phyloP scores from a whole-genome alignment of 352 stramenopile species.

The Phytophthora nicotianae region DNA sequence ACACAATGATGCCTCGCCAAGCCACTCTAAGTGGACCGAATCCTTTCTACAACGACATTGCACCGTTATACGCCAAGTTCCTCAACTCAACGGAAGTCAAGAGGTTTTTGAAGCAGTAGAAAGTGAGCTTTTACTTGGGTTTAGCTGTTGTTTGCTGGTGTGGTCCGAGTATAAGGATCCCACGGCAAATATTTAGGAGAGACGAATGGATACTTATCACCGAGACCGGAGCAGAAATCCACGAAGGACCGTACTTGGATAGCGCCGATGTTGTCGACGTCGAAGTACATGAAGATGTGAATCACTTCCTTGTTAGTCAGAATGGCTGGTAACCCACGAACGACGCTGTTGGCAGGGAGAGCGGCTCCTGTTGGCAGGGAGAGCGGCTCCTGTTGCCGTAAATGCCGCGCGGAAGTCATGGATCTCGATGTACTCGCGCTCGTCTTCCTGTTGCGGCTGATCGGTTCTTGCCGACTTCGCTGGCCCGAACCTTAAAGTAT shows the following conservation, averaged over 20 bases:
- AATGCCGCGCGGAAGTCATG: constrained; percentile 47
- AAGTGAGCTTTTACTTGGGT: not conserved
- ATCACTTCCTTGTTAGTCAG: constrained; percentile 63
- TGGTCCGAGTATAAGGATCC: not conserved
- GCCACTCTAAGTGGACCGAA: constrained; percentile 39
- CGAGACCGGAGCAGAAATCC: constrained; percentile 41
- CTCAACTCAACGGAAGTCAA: constrained; percentile 72
- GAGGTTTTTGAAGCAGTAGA: constrained; percentile 49
- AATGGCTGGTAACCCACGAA: constrained; percentile 15
- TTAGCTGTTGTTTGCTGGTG: constrained; percentile 2
- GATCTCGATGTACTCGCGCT: constrained; percentile 50
- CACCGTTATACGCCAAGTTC: constrained; percentile 76
- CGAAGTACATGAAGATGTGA: constrained; percentile 85
- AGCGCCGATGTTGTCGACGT: constrained; percentile 63
- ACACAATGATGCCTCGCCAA: constrained; percentile 15
- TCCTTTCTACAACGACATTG: constrained; percentile 78
- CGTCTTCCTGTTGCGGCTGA: constrained; percentile 27
- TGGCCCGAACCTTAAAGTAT: constrained; percentile 15
- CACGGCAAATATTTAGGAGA: not conserved
- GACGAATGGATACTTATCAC: constrained; percentile 26
- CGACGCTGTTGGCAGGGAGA: constrained; percentile 6
- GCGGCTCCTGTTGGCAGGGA: constrained; percentile 11
- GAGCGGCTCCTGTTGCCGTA: constrained; percentile 9
- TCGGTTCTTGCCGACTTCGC: constrained; percentile 8
- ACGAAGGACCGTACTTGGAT: constrained; percentile 49